Percentiles rank a stretch among this genome's conserved stretches.
Conservation (phyloP, 2,329 filamentous ascomycete genomes). For the Tolypocladium endophyticum region DNA sequence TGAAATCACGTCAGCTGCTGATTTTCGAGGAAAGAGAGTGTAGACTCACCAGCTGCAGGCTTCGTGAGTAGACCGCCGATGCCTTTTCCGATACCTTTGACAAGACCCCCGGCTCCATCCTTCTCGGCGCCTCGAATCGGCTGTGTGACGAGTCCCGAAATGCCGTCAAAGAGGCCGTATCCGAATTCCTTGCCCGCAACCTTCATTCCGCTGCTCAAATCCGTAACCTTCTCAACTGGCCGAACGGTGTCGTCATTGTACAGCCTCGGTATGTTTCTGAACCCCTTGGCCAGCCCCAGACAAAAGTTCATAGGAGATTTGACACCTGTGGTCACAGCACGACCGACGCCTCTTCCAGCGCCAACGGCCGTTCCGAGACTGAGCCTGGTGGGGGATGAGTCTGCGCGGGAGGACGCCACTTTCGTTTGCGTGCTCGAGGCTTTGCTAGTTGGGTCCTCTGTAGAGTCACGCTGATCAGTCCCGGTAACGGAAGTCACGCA, state of each 20-base stretch:
- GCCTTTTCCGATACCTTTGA: conserved; percentile 75
- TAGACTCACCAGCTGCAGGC: conserved; percentile 59
- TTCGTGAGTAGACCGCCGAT: conserved; percentile 74
- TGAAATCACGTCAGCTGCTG: conserved; percentile 9
- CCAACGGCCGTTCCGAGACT: conserved; percentile 50
- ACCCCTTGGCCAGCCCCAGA: conserved; percentile 71
- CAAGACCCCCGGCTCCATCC: conserved; percentile 45
- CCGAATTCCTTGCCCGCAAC: conserved; percentile 72
- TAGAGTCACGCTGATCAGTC: neutral
- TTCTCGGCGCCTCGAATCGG: conserved; percentile 51
- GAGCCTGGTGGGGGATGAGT: conserved; percentile 10
- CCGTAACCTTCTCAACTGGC: conserved; percentile 69
- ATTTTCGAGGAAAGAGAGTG: neutral
- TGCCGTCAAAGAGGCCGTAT: conserved; percentile 69
- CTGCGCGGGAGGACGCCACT: conserved; percentile 7
- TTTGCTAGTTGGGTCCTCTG: neutral
- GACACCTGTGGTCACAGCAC: conserved; percentile 65
- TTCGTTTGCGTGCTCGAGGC: conserved; percentile 5
- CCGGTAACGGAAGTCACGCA: neutral
- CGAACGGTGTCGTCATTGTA: conserved; percentile 79
- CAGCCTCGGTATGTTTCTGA: conserved; percentile 75
- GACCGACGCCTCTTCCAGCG: conserved; percentile 56
- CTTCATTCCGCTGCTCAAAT: conserved; percentile 62
- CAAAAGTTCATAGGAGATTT: conserved; percentile 80
- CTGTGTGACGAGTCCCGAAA: conserved; percentile 71